Percentiles rank a stretch among this genome's conserved stretches.
Conservation (phyloP, 768 basidiomycete species). For the Lactifluus piperatus region DNA sequence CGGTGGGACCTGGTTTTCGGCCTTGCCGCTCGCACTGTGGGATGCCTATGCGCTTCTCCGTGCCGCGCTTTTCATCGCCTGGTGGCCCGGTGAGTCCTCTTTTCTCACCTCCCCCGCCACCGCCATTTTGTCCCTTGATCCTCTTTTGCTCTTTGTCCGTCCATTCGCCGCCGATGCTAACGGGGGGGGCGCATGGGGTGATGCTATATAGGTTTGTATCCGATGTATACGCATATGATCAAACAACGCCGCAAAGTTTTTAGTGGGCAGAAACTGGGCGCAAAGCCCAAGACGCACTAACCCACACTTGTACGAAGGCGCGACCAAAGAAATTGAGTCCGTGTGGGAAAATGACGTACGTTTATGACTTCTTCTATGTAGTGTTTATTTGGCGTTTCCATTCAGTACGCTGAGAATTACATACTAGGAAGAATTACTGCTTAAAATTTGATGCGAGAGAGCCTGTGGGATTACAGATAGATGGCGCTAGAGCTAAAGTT, state of each 20-base stretch:
- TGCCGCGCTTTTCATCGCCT: constrained; percentile 56
- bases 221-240: constrained; percentile 54
- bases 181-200: neutral
- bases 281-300: constrained; percentile 29
- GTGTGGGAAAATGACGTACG: neutral
- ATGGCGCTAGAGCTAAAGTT: neutral
- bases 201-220: constrained; percentile 35
- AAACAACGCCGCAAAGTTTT: constrained; percentile 47
- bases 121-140: constrained; percentile 12
- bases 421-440: neutral
- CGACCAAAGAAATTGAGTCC: neutral
- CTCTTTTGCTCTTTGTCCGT: neutral
- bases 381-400: neutral
- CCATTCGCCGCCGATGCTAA: neutral
- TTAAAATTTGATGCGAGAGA: neutral
- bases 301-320: neutral
- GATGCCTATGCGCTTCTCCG: constrained; percentile 29
- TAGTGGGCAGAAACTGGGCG: constrained; percentile 31
- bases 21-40: constrained; percentile 31
- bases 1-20: constrained; percentile 2
- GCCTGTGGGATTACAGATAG: neutral
- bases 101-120: constrained; percentile 11
- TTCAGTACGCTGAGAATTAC: neutral
- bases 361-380: neutral
- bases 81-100: constrained; percentile 74